A percentile compares a stretch with the other conserved stretches of the same genome.
Evolutionary conservation across 192 early-diverging fungal genomes (phyloP).

Genomic region (Backusella australiensis): DNA sequence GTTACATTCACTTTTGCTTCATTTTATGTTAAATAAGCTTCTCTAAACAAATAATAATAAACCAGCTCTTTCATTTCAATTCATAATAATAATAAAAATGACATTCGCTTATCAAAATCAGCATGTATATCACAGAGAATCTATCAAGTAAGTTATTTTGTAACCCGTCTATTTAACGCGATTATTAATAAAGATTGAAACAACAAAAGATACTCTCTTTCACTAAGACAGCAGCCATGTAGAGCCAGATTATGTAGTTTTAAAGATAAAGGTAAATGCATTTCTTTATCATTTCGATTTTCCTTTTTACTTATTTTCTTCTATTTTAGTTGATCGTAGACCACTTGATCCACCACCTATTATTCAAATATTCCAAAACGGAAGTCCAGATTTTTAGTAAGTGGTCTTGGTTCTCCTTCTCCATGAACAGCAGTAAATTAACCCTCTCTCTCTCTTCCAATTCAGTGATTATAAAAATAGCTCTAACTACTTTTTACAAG

Average conservation of each 20-base stretch:
- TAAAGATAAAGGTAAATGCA: constrained; percentile 15
- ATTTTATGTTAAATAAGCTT: not conserved
- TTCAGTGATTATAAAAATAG: constrained; percentile 41
- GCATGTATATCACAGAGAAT: not conserved
- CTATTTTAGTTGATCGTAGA: constrained; percentile 7
- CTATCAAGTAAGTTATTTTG: not conserved
- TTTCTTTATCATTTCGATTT: too few relatives aligned
- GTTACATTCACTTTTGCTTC: not conserved
- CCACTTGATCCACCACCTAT: constrained; percentile 17
- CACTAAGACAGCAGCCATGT: not conserved
- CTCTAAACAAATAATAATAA: not conserved
- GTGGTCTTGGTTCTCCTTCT: too few relatives aligned
- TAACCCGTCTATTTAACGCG: not conserved
- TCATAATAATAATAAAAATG: not conserved
- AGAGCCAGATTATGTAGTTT: constrained; percentile 15
- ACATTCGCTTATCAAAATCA: not conserved
- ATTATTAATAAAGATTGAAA: not conserved
- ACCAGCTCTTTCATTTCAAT: not conserved
- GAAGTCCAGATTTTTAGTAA: constrained; percentile 2
- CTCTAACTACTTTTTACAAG: constrained; percentile 7
- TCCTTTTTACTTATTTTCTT: not conserved
- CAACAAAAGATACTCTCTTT: constrained; percentile 2
- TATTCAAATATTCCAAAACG: not conserved
- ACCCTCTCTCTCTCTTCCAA: not conserved
- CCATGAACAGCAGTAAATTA: too few relatives aligned